phyloP scores from a whole-genome alignment of 1,284 basidiomycete species.

The Apiotrichum siamense region DNA sequence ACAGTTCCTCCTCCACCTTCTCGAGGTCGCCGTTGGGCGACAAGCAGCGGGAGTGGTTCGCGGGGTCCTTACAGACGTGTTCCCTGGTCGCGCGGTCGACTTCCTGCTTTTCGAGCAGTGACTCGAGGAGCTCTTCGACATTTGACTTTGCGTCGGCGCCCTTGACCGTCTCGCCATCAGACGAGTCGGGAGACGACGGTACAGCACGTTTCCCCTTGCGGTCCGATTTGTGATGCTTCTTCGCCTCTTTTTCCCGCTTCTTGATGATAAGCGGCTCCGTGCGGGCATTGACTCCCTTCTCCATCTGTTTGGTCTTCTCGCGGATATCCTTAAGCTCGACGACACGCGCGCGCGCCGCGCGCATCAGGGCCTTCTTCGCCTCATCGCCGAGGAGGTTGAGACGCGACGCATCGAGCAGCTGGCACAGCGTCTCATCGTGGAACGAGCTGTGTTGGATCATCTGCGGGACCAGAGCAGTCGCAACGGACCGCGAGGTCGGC shows the following conservation, averaged over 20 bases:
- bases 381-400: slow-evolving; percentile 41
- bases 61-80: neutral
- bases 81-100: neutral
- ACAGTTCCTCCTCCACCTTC: neutral
- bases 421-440: slow-evolving; percentile 46
- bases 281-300: neutral
- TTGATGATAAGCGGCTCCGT: slow-evolving; percentile 11
- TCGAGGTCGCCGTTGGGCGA: neutral
- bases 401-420: slow-evolving; percentile 41
- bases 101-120: neutral
- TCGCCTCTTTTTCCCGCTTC: slow-evolving; percentile 8
- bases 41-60: neutral
- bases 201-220: neutral
- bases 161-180: neutral
- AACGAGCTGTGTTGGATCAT: slow-evolving; percentile 24
- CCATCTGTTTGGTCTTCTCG: neutral
- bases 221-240: neutral
- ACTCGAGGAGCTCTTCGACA: neutral
- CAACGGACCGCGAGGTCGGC: neutral
- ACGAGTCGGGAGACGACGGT: neutral
- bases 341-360: slow-evolving; percentile 41
- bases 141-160: neutral
- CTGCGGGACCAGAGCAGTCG: neutral
- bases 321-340: slow-evolving; percentile 37
- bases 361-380: slow-evolving; percentile 42